Base-by-base conservation (phyloP, 2,329 filamentous ascomycete genomes). In the Pochonia chlamydosporia region DNA sequence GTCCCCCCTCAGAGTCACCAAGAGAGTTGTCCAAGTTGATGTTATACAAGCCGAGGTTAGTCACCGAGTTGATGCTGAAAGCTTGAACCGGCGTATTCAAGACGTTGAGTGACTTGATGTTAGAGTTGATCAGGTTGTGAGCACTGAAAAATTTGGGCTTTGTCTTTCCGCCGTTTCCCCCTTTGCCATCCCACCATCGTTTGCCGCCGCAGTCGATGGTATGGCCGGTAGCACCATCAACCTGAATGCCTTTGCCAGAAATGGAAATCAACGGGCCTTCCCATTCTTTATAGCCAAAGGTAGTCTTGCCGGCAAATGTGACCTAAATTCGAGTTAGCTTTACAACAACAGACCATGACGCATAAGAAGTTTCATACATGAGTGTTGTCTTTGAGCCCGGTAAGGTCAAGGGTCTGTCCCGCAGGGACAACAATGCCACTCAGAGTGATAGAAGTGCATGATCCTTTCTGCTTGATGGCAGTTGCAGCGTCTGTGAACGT, bases 61-160 rank as follows among this genome's bases (percentile, higher is more conserved):
- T 14, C 3, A 6, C 13, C 7, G 16, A 9, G 23, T 10, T 25
- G 31, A 47, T 39, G 6, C 23, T 20, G 20, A 47, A 24, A 3
- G 33, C 46, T 3, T 43, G 24, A 3, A 5, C 33, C 5, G 46
- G 46, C 6, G 40, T 47, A 40, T 47, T 33, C n/a, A 33, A 14
- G 5, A 47, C 14, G 13, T 33, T 39, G 9, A 47, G 33, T 3
- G 25, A 37, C 11, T n/a, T 25, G 18, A 47, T 47, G 2, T 3
- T 24, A 3, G 46, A 47, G 40, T 47, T 4, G n/a, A 31, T 61
- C 25, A 71, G 54, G 5, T 59, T 61, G 52, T 72, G 68, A 37
- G 74, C 75, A 30, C 65, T 69, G 66, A 80, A 78, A 67, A 79
- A 70, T 68, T 83, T 79, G 53, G 82, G 82, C 73, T 85, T 85